Conservation (phyloP, 2,329 filamentous ascomycete species). For the Balansia obtecta region DNA sequence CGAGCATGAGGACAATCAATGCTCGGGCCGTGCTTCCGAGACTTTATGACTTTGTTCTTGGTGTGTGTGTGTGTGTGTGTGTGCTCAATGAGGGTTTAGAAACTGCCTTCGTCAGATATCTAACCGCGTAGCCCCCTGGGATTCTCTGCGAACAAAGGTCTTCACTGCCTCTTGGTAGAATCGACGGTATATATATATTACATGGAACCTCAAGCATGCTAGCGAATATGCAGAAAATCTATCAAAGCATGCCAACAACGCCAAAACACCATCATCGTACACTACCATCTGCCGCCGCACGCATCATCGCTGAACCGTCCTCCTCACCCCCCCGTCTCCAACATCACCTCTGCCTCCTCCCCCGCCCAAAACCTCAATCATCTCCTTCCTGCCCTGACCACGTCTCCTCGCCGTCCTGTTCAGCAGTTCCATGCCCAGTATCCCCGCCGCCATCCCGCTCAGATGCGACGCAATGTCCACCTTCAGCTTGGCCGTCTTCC, state of each 20-base stretch:
- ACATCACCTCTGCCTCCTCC: neutral
- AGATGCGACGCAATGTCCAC: conserved; percentile 42
- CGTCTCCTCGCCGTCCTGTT: conserved; percentile 11
- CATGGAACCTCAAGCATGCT: too few relatives aligned
- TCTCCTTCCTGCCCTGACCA: conserved; percentile 6
- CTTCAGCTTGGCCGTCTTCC: conserved; percentile 27
- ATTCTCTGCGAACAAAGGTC: too few relatives aligned
- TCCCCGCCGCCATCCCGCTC: conserved; percentile 36
- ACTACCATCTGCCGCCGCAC: neutral
- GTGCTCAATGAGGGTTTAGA: too few relatives aligned
- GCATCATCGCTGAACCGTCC: neutral
- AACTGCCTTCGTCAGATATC: too few relatives aligned
- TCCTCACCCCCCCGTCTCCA: neutral
- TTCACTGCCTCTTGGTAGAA: too few relatives aligned
- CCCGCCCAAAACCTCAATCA: conserved; percentile 8
- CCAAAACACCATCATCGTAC: neutral
- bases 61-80: too few relatives aligned
- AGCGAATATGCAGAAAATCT: too few relatives aligned
- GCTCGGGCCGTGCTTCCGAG: too few relatives aligned
- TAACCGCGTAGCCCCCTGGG: too few relatives aligned
- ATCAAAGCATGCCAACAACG: neutral
- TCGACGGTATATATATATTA: too few relatives aligned
- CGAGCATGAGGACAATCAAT: too few relatives aligned
- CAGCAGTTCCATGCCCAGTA: conserved; percentile 26
- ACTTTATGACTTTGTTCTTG: too few relatives aligned